Base-by-base conservation (phyloP, 805 yeast genomes). In the Nakazawaea holstii region DNA sequence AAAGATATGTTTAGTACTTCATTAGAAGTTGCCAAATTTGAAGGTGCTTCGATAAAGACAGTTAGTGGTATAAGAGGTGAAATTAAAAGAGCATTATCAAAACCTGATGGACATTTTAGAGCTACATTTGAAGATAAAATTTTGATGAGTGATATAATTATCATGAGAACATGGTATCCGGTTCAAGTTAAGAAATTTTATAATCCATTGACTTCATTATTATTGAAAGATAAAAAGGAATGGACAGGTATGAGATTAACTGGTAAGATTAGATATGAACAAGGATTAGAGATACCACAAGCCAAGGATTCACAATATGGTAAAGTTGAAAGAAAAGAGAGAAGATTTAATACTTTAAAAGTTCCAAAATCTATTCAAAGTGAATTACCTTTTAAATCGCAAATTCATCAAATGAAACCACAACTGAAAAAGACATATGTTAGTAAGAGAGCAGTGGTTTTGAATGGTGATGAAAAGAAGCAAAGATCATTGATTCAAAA, bases 11-110 rank as follows among this genome's bases (percentile, higher is more conserved):
- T 94, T 65, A 74, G 85, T 27, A 83, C 94, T 50, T 78, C 95
- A 0, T 73, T 94, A 67, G 99, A 94, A 68, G 96, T 92, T 49
- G 98, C 98, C 35, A 87, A 90, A 63, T 94, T 94, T 61, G 99
- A 94, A 70, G 99, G 99, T 49, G 99, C 99, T 0, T 84, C 90
- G 40, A 90, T 94, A 61, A 86, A 90, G 65, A 95, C 99, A 0
- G 99, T 94, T 4, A 87, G 96, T 7, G 99, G 99, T 51, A 89
- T 94, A 49, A 75, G 99, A 56, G 99, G 99, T 66, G 98, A 94
- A 65, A 92, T 94, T 58, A 94, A 94, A 65, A 76, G 97, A 53
- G 99, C 98, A 0, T 72, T 94, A 52, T 79, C 96, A 8, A 86
- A 87, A 56, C 97, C 97, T 0, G 98, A 92, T 44, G 99, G 99